These are phyloP conservation scores for Exophiala sp. DNA, from an alignment of 2,329 filamentous ascomycete species.

Conservation along the genomic window DNA sequence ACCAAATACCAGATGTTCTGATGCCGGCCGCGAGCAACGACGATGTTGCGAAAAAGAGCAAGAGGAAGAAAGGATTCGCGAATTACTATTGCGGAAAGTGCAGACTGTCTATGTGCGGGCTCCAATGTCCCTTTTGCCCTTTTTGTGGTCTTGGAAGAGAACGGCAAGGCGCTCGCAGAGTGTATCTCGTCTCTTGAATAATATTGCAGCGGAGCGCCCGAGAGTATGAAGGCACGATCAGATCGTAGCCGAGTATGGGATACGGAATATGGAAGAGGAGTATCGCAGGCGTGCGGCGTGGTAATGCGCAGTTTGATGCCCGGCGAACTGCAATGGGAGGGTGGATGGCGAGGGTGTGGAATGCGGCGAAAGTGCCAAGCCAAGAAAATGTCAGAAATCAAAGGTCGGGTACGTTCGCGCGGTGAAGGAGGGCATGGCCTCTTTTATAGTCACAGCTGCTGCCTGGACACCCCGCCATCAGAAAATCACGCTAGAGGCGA, in stretches of 20 bases:
- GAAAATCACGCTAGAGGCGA: conserved; percentile 1
- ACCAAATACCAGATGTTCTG: conserved; percentile 7
- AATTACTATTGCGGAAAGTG: conserved; percentile 27
- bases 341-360: conserved; percentile 12
- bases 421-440: conserved; percentile 16
- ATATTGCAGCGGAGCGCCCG: conserved; percentile 15
- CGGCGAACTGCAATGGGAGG: conserved; percentile 12
- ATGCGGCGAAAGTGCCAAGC: conserved; percentile 18
- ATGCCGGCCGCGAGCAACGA: conserved; percentile 9
- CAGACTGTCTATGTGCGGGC: conserved; percentile 23
- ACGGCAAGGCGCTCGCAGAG: conserved; percentile 14
- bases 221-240: conserved; percentile 17
- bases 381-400: conserved; percentile 20
- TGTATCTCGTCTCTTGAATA: conserved; percentile 3
- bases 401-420: conserved; percentile 19
- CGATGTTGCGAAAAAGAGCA: conserved; percentile 16
- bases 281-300: conserved; percentile 17
- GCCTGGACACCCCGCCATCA: conserved; percentile 12
- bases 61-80: conserved; percentile 19
- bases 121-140: conserved; percentile 14
- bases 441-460: conserved; percentile 17
- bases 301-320: conserved; percentile 17
- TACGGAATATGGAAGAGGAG: conserved; percentile 4
- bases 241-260: conserved; percentile 10
- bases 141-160: conserved; percentile 15